Base-by-base conservation (phyloP, 768 basidiomycete genomes). In the Termitomyces sp. region DNA sequence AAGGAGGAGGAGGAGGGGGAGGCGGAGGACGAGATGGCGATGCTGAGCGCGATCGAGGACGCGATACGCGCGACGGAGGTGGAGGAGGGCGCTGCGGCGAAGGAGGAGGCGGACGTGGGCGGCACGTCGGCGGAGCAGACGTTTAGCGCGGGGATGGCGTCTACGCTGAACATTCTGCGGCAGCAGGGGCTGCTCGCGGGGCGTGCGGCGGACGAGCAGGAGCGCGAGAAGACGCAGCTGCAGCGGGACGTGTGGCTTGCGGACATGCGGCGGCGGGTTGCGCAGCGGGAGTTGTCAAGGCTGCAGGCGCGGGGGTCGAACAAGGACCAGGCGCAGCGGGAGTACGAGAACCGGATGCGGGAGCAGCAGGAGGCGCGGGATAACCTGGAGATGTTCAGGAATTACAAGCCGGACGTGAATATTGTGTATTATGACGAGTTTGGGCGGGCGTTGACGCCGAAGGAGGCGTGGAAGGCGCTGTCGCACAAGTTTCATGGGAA, bases 401-500 rank as follows among this genome's bases (percentile, higher is more conserved):
- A 86, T 68, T 99, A 99, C 78, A 98, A 96, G 72, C 97, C 97
- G 5, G 95, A 96, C 73, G 80, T 99, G 65, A 92, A 96, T 62
- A 92, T 98, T 66, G 90, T 90, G 50, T 99, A 99, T 69, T 88
- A 95, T 62, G 97, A 99, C 68, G 96, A 99, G 71, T 92, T 93
- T 69, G 97, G 97, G 48, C 81, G 97, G 39, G 69, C 81, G 57
- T 74, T 94, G 69, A 92, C 91, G 24, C 87, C 87, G 20, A 98
- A 98, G 78, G 97, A 99, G 75, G 95, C 96, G 5, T 98, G 96
- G 95, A 98, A 98, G 75, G 92, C 94, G 18, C 76, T 99, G 44
- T 94, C 92, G 45, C 97, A 99, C 71, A 91, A 92, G 69, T 98
- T 99, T 84, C 97, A 99, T 64, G 97, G 97, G 36, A 98, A 98